phyloP scores from a whole-genome alignment of 2,329 filamentous ascomycete genomes.

The Tympanopsis confertula region DNA sequence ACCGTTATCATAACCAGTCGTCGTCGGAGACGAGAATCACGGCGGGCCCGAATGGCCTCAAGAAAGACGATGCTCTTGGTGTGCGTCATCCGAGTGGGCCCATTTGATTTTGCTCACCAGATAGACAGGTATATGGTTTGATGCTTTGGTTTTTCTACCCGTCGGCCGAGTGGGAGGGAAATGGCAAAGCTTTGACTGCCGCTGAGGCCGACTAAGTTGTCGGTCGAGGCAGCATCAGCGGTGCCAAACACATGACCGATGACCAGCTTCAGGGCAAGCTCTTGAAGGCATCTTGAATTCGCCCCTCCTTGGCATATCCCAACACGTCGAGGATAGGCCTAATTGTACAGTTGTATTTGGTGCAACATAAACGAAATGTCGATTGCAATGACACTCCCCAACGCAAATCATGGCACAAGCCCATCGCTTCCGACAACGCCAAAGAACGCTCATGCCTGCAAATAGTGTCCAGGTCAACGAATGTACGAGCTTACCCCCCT shows the following conservation, averaged over 20 bases:
- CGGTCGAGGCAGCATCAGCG: neutral
- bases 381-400: no score
- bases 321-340: neutral
- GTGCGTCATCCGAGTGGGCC: neutral
- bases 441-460: neutral
- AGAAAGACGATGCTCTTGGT: neutral
- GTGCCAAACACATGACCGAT: neutral
- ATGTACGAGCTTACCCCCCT: neutral
- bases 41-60: neutral
- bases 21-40: neutral
- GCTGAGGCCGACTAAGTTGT: no score
- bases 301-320: neutral
- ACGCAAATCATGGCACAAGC: no score
- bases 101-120: neutral
- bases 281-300: neutral
- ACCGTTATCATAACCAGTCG: no score
- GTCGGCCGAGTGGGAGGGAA: no score
- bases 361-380: no score
- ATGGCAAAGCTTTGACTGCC: no score
- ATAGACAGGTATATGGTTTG: neutral
- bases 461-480: neutral
- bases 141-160: neutral
- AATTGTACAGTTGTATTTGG: no score
- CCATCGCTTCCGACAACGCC: no score
- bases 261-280: neutral